Base-by-base conservation (phyloP, 257 asterid species). In the Schizonepeta tenuifolia region DNA sequence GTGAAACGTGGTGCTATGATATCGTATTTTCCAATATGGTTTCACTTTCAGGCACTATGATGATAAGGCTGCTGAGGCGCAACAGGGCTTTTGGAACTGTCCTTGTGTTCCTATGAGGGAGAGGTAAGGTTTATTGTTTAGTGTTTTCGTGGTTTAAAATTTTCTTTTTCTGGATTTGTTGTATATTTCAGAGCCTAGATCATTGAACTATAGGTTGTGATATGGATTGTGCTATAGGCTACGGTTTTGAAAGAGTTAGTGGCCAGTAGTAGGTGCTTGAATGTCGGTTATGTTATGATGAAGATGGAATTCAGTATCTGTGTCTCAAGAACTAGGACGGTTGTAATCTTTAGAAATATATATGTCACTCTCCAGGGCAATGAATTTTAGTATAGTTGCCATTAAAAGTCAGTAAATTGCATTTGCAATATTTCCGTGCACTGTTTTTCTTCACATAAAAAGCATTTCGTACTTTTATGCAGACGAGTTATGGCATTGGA, bases 21-120 rank as follows among this genome's bases (percentile, higher is more conserved):
- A 8, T n/a, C n/a, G n/a, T 78, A 81, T 69, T 24, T 59, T 38
- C 5, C 62, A 35, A 58, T 59, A 72, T 69, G 63, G 63, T 74
- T 74, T 79, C 36, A 31, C 36, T 31, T 31, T 31, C 83, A 82
- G 86, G 83, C 89, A 85, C 75, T 92, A 95, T 62, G 99, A 95
- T 79, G 98, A 95, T 83, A 95, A 95, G 82, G 86, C 84, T 73
- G 97, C 95, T 47, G 99, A 95, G 73, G 99, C 82, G 18, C 96
- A 89, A 74, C 98, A 95, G 83, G 99, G 99, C 11, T 95, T 95
- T 76, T 92, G 99, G 86, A 84, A 84, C 73, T 84, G 89, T 61
- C 99, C 98, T 2, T 95, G 99, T 79, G 99, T 92, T 82, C 98
- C 99, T 33, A 95, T 82, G 89, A 85, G 89, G 72, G 89, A 85